Base-by-base conservation (phyloP, 495 filamentous ascomycete species). In the Sporormia fimetaria region DNA sequence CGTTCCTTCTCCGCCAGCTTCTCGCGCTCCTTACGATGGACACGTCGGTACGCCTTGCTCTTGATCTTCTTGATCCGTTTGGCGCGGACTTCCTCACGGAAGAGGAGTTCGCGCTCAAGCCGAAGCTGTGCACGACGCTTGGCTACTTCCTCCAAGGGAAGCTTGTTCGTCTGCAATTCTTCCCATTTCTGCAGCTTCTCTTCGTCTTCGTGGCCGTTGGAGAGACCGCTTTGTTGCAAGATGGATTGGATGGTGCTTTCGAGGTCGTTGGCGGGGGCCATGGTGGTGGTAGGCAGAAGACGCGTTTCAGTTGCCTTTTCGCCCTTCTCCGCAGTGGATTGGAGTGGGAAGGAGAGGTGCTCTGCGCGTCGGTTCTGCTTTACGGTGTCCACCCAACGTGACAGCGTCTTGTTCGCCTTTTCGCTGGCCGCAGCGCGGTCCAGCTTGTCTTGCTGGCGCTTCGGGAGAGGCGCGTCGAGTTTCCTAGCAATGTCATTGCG, bases 61-160 rank as follows among this genome's bases (percentile, higher is more conserved):
- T 98, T 98, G 58, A 98, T 98, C 66, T 95, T 96, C 61, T 94
- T 94, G 60, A 98, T 81, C 2, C 90, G 78, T 62, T 88, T 94
- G 3, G 86, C 73, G 37, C 84, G 76, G 0, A 79, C 73, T 59
- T 93, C 81, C 58, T 98, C 92, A n/a, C 88, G 72, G 43, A 92
- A 94, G 33, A 93, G 66, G 4, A 95, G 62, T 48, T 96, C 90
- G 41, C 92, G 67, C 38, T 81, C 75, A 49, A 73, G 78, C 7
- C 87, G 77, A 21, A 92, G 69, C 54, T 94, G 78, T 6, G 77
- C 76, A 23, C 76, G 70, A 1, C 86, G 68, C 14, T 76, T 76
- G 55, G 78, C 74, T 11, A 84, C 78, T 50, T 93, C 85, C 52
- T 74, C 76, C 21, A 75, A 65, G 31, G 70, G 81, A 52, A 75